phyloP scores from a whole-genome alignment of 257 asterid genomes.

The Phtheirospermum japonicum region DNA sequence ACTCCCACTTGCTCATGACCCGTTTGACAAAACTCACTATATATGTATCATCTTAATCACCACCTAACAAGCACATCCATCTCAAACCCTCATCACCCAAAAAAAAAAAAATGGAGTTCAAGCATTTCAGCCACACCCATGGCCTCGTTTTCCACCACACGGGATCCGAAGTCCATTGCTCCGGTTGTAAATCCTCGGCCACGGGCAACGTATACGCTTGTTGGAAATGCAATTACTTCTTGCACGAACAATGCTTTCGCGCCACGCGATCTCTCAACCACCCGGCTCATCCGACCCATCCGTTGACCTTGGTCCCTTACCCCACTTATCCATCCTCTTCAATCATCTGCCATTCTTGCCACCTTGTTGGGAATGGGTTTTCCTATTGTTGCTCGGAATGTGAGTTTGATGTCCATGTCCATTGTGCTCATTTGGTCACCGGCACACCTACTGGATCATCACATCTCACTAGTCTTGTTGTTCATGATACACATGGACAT shows the following conservation, averaged over 20 bases:
- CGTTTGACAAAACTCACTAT: slow-evolving; percentile 21
- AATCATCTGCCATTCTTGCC: slow-evolving; percentile 56
- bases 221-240: slow-evolving; percentile 60
- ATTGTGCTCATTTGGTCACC: slow-evolving; percentile 43
- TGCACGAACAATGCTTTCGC: slow-evolving; percentile 55
- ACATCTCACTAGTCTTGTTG: slow-evolving; percentile 20
- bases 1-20: slow-evolving; percentile 31
- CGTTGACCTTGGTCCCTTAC: slow-evolving; percentile 52
- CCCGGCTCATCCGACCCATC: slow-evolving; percentile 52
- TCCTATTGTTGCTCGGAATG: slow-evolving; percentile 62
- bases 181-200: slow-evolving; percentile 50
- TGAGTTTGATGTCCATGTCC: slow-evolving; percentile 63
- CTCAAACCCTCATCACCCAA: background rate
- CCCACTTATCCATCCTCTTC: slow-evolving; percentile 57
- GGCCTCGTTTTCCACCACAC: slow-evolving; percentile 49
- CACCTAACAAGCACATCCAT: background rate
- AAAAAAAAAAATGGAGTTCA: slow-evolving; percentile 38
- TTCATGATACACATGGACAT: slow-evolving; percentile 15
- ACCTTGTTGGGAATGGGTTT: slow-evolving; percentile 46
- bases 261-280: slow-evolving; percentile 52
- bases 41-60: background rate
- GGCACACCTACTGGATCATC: slow-evolving; percentile 11
- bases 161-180: slow-evolving; percentile 55
- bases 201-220: slow-evolving; percentile 46
- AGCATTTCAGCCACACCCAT: slow-evolving; percentile 70